Base-by-base conservation (phyloP, 1,284 basidiomycete genomes). In the Leccinum fallax region DNA sequence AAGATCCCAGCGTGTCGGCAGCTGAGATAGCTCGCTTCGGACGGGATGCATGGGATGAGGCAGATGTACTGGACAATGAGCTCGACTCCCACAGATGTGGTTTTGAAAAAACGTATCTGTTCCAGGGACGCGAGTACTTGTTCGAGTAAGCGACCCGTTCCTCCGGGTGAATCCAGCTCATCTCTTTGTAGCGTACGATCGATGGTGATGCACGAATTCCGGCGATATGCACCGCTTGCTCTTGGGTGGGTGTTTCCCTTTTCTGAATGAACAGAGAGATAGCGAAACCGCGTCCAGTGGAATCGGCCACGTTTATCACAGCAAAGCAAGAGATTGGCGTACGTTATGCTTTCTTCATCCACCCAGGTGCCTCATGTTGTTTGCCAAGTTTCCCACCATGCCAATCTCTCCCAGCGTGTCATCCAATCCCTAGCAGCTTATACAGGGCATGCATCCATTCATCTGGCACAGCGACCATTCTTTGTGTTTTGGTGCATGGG, bases 401-500 rank as follows among this genome's bases (percentile, higher is more conserved):
- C 81, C 38, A 78, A 75, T 24, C 82, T 92, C 16, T 86, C 86
- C 26, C 81, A 84, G 64, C 80, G 83, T 28, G 80, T 87, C 26
- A 84, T 88, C 77, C 74, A 78, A 34, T 87, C 85, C 8, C 74
- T 92, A 57, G 81, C 84, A 60, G 81, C 82, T 2, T 79, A 90
- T 63, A 90, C 89, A 10, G 88, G 88, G 4, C 81, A 86, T 62
- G 77, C 80, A 24, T 80, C 79, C 40, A 83, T 85, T 63, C 74
- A 80, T 34, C 73, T 90, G 40, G 74, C 81, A 5, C 79, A 82
- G 21, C 77, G 89, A 57, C 89, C 89, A 5, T 89, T 88, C 73
- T 88, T 87, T 70, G 78, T 86, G 30, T 89, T 89, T 74, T 92
- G 89, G 89, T 90, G 91, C 70, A 89, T 90, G 86, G 82, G 82